These are phyloP conservation scores for Fusarium liriodendri DNA, from an alignment of 2,329 filamentous ascomycete genomes.

Conservation along the genomic window DNA sequence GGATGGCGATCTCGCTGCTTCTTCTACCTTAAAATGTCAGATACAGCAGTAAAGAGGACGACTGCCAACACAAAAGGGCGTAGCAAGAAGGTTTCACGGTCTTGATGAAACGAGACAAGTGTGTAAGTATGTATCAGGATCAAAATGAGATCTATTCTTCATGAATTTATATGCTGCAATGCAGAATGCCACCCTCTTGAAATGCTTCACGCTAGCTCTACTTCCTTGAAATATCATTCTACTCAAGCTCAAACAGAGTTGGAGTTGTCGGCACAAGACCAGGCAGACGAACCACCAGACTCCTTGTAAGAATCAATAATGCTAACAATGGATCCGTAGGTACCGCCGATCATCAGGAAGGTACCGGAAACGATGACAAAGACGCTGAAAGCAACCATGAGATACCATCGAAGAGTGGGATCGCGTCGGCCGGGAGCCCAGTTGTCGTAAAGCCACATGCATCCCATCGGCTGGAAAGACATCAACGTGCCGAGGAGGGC, in stretches of 20 bases:
- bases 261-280: constrained; percentile 58
- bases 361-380: constrained; percentile 36
- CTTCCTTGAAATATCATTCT: neutral
- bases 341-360: constrained; percentile 58
- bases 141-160: neutral
- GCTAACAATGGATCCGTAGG: constrained; percentile 56
- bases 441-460: constrained; percentile 46
- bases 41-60: neutral
- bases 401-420: constrained; percentile 19
- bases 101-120: no score
- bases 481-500: constrained; percentile 46
- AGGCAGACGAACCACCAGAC: constrained; percentile 51
- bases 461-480: constrained; percentile 45
- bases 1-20: neutral
- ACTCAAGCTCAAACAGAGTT: constrained; percentile 34
- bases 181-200: neutral
- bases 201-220: neutral
- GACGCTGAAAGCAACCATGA: constrained; percentile 26
- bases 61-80: neutral
- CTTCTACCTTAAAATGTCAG: neutral
- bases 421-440: constrained; percentile 32
- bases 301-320: constrained; percentile 49
- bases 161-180: neutral
- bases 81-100: neutral
- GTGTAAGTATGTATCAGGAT: neutral